These are phyloP conservation scores for Mycena alexandri DNA, from an alignment of 768 basidiomycete species.

Conservation along the genomic window DNA sequence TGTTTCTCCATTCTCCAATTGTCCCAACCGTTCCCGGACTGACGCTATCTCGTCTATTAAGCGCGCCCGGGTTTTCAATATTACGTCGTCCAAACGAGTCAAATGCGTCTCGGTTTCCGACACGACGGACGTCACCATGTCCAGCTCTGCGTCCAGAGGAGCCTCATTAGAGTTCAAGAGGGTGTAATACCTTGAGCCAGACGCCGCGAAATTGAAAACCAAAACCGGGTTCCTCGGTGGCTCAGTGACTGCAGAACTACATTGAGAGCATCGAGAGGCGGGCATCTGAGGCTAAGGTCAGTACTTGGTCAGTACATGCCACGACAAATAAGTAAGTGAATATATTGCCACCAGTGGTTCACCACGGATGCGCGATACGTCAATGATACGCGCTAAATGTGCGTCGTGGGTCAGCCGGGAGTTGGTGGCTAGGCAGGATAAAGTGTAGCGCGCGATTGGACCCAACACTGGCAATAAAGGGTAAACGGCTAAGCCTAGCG, in stretches of 20 bases:
- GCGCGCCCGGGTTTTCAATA: background rate
- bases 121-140: background rate
- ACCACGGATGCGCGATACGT: too few species aligned
- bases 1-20: background rate
- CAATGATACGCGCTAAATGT: too few species aligned
- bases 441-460: too few species aligned
- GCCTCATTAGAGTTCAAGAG: constrained; percentile 3
- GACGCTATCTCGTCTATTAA: background rate
- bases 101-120: background rate
- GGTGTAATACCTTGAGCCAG: background rate
- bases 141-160: background rate
- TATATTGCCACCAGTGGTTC: too few species aligned
- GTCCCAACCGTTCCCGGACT: background rate
- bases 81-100: background rate
- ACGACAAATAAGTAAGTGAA: too few species aligned
- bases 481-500: too few species aligned
- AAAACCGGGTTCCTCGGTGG: too few species aligned
- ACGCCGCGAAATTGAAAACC: too few species aligned
- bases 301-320: too few species aligned
- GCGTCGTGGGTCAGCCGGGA: too few species aligned
- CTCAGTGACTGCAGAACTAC: background rate
- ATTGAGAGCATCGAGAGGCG: background rate
- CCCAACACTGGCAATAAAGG: too few species aligned
- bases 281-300: background rate
- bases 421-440: too few species aligned